Evolutionary conservation across 1,284 basidiomycete genomes (phyloP).

Genomic region (Sphagnurus paluster): DNA sequence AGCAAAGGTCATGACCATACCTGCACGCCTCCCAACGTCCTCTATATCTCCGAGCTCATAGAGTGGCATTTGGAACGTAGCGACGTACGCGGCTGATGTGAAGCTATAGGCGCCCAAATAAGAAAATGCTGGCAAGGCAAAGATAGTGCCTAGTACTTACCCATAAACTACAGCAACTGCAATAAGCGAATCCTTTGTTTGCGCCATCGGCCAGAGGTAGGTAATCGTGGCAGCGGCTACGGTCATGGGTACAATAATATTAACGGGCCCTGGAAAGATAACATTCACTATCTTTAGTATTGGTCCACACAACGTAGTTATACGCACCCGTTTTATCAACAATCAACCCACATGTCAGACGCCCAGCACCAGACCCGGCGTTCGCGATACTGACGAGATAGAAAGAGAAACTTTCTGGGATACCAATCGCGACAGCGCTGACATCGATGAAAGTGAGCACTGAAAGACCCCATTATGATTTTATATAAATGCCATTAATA

Average conservation of each 20-base stretch:
- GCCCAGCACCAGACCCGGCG: slow-evolving; percentile 42
- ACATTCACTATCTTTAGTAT: too few species aligned
- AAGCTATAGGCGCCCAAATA: slow-evolving; percentile 34
- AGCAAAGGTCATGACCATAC: slow-evolving; percentile 55
- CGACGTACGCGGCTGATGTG: slow-evolving; percentile 50
- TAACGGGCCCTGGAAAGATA: slow-evolving; percentile 41
- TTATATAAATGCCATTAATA: background rate
- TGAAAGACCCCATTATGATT: slow-evolving; percentile 15
- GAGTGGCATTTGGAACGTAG: slow-evolving; percentile 48
- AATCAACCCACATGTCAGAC: slow-evolving; percentile 37
- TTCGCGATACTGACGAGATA: slow-evolving; percentile 54
- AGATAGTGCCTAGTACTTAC: slow-evolving; percentile 24
- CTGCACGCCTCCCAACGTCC: slow-evolving; percentile 61
- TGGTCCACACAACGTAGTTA: too few species aligned
- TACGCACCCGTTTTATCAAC: slow-evolving; percentile 40
- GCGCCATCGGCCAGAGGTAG: slow-evolving; percentile 51
- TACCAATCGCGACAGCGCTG: slow-evolving; percentile 38
- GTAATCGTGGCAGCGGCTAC: slow-evolving; percentile 46
- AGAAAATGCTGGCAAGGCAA: background rate
- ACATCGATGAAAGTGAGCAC: slow-evolving; percentile 51
- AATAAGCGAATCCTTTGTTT: slow-evolving; percentile 34
- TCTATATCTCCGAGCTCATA: slow-evolving; percentile 52
- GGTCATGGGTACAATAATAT: slow-evolving; percentile 48
- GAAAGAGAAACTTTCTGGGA: slow-evolving; percentile 45
- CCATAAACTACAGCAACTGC: slow-evolving; percentile 49